A percentile compares a stretch with the other conserved stretches of the same genome.
These are phyloP conservation scores for Vanilla planifolia DNA, from an alignment of 106 monocot species.

Conservation along the genomic window DNA sequence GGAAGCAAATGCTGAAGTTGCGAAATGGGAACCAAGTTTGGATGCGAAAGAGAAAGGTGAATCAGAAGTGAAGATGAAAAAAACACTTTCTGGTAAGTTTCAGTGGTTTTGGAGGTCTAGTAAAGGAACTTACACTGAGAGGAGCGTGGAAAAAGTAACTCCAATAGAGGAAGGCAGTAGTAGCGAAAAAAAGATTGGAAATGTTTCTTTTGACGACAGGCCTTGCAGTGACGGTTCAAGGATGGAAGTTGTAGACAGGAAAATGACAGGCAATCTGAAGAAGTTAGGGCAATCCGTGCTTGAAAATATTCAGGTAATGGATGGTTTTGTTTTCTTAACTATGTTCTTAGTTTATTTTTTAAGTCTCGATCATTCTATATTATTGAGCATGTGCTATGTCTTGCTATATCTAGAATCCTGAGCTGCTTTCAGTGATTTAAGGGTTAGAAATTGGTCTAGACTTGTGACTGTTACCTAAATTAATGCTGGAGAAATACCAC, in stretches of 20 bases:
- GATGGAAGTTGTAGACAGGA: constrained; percentile 25
- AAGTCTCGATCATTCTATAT: no score
- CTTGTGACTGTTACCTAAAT: neutral
- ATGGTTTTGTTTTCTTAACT: no score
- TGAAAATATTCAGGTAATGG: constrained; percentile 70
- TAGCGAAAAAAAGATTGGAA: constrained; percentile 4
- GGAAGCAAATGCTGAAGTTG: neutral
- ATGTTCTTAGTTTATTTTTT: no score
- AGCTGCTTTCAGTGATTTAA: no score
- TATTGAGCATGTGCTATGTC: no score
- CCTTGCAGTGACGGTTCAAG: constrained; percentile 16
- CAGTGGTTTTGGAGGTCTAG: constrained; percentile 51
- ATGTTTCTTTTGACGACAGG: constrained; percentile 4
- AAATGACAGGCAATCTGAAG: constrained; percentile 32
- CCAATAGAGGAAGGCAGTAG: constrained; percentile 12
- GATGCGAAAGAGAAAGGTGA: constrained; percentile 10
- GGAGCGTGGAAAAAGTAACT: constrained; percentile 16
- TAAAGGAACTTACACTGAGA: constrained; percentile 24
- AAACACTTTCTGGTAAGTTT: constrained; percentile 18
- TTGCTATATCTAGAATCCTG: no score
- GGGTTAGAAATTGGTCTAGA: neutral
- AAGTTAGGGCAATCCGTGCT: constrained; percentile 49
- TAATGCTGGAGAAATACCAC: neutral
- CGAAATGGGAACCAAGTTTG: constrained; percentile 5
- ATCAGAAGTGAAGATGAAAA: constrained; percentile 14